A percentile compares a stretch with the other conserved stretches of the same genome.
These are phyloP conservation scores for Kodamaea restingae DNA, from an alignment of 805 yeast genomes.

Conservation along the genomic window DNA sequence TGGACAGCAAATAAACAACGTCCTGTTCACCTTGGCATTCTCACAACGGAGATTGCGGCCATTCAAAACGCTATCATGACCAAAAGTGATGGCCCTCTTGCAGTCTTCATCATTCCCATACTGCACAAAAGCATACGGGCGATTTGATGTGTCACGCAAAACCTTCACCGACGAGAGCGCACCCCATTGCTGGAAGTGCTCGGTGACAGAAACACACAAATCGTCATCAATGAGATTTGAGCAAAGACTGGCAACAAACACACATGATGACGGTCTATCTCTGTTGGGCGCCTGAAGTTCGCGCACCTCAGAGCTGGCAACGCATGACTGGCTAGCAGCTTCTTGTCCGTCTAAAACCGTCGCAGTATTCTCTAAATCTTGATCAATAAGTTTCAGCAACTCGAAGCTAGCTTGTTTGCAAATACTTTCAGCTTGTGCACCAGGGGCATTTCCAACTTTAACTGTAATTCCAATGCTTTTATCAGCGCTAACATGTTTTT, in stretches of 20 bases:
- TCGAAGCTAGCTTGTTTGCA: too few relatives aligned
- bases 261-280: constrained; percentile 80
- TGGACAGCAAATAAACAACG: constrained; percentile 55
- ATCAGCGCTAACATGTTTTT: too few relatives aligned
- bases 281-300: constrained; percentile 10
- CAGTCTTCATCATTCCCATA: constrained; percentile 71
- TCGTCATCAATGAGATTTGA: constrained; percentile 65
- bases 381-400: too few relatives aligned
- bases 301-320: background rate
- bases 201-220: constrained; percentile 61
- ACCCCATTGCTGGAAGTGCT: constrained; percentile 71
- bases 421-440: background rate
- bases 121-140: constrained; percentile 94
- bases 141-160: constrained; percentile 67
- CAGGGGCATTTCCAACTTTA: background rate
- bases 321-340: background rate
- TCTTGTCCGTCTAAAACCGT: too few relatives aligned
- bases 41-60: constrained; percentile 84
- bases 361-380: too few relatives aligned
- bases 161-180: constrained; percentile 71
- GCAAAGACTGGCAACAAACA: constrained; percentile 81
- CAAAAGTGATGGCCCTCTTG: constrained; percentile 57
- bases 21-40: constrained; percentile 86
- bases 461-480: background rate
- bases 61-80: constrained; percentile 64